Percentiles rank a stretch among this genome's conserved stretches.
These are phyloP conservation scores for Xylaria grammica DNA, from an alignment of 495 filamentous ascomycete genomes.

Conservation along the genomic window DNA sequence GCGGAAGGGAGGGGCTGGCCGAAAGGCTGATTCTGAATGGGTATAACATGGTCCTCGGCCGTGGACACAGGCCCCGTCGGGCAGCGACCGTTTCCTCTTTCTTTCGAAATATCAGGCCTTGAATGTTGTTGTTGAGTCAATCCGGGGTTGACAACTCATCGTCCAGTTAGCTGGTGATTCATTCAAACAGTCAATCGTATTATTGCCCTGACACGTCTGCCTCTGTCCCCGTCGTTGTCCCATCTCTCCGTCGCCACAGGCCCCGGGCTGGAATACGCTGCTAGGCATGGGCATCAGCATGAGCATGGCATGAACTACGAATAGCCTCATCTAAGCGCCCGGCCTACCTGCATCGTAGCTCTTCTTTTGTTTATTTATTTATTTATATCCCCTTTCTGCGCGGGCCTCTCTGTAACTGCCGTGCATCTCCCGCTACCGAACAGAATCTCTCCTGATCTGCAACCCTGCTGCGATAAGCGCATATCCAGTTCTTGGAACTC, in stretches of 20 bases:
- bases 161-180: conserved; percentile 16
- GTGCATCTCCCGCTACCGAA: conserved; percentile 5
- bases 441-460: conserved; percentile 16
- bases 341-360: conserved; percentile 12
- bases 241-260: conserved; percentile 26
- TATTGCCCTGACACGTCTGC: conserved; percentile 23
- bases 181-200: conserved; percentile 7
- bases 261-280: conserved; percentile 20
- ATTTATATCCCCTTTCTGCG: conserved; percentile 24
- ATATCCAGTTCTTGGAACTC: conserved; percentile 9
- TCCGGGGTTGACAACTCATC: conserved; percentile 25
- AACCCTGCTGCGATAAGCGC: conserved; percentile 20
- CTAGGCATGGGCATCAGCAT: background rate
- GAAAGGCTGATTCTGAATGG: conserved; percentile 16
- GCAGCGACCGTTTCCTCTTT: conserved; percentile 31
- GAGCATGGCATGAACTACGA: conserved; percentile 36
- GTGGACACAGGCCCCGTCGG: conserved; percentile 28
- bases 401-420: conserved; percentile 15
- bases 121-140: conserved; percentile 25
- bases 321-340: conserved; percentile 39
- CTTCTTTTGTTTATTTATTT: conserved; percentile 20
- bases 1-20: conserved; percentile 29
- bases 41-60: conserved; percentile 39
- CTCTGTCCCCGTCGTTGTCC: background rate
- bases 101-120: conserved; percentile 29